Base-by-base conservation (phyloP, 768 basidiomycete species). In the Clitopilus passeckerianus region DNA sequence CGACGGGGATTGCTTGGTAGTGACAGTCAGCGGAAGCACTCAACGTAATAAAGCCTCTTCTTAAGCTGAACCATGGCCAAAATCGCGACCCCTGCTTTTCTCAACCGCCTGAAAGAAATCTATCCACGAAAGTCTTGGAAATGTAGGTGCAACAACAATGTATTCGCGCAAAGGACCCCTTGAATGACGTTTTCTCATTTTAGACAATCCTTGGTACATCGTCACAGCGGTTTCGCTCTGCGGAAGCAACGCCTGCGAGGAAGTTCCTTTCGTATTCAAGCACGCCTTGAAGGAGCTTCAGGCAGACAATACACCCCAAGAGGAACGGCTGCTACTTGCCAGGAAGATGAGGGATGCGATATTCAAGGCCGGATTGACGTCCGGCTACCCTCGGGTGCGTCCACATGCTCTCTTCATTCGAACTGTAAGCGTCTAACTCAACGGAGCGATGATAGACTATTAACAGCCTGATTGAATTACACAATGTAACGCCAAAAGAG, bases 281-380 rank as follows among this genome's bases (percentile, higher is more conserved):
- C 72, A 80, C 60, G 84, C 76, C 1, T 64, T 84, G 50, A 58
- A 72, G 1, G 81, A 85, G 53, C 69, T 85, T 0, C 70, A 74
- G 58, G 62, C 65, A 9, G 66, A 71, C 7, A 60, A 61, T 0
- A 65, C 61, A 10, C 66, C 63, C 1, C 56, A 70, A 7, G 67
- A 73, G 16, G 76, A 84, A 58, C 73, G 69, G 43, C 65, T 74
- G 22, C 50, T 75, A 7, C 72, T 87, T 2, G 80, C 81, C 37
- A 75, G 80, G 57, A 85, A 79, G 63, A 68, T 87, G n/a, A 74
- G 85, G 30, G 87, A 89, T 60, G 81, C 80, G 0, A 61, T 89
- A 5, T 81, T 89, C 71, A 86, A 87, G 66, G 77, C 82, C 4
- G 87, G 84, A 3, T 65, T 86, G 62, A 74, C 80, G 18, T 74